phyloP scores from a whole-genome alignment of 2,329 filamentous ascomycete species.

The Penicillium fuscoglaucum region DNA sequence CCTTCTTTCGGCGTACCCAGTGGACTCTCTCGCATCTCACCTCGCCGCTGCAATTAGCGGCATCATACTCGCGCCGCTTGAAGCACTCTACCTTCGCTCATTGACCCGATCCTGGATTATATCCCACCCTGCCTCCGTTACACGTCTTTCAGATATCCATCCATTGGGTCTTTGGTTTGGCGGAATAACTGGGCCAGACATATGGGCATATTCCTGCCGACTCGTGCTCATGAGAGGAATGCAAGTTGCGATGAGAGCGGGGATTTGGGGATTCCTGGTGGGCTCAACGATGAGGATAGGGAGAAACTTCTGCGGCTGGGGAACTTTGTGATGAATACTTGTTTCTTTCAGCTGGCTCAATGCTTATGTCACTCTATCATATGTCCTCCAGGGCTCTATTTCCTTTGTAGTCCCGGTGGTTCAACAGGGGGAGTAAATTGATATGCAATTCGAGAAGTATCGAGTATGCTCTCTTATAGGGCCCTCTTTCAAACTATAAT shows the following conservation, averaged over 20 bases:
- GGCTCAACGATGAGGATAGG: conserved; percentile 42
- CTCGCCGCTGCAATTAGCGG: conserved; percentile 40
- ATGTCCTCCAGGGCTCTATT: not conserved
- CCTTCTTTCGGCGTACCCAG: conserved; percentile 44
- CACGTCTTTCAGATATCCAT: conserved; percentile 33
- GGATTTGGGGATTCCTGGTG: conserved; percentile 41
- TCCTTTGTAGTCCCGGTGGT: not conserved
- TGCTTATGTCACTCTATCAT: not conserved
- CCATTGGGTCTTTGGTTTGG: conserved; percentile 37
- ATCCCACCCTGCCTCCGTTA: conserved; percentile 25
- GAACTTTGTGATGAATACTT: conserved; percentile 25
- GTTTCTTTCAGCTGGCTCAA: not conserved
- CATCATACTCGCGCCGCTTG: conserved; percentile 43
- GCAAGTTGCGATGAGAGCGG: conserved; percentile 39
- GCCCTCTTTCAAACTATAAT: not conserved
- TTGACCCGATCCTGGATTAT: conserved; percentile 41
- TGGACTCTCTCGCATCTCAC: conserved; percentile 45
- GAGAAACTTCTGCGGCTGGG: conserved; percentile 44
- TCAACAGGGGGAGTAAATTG: not conserved
- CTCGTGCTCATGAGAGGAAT: conserved; percentile 40
- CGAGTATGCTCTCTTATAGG: not conserved
- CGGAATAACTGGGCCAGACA: conserved; percentile 33
- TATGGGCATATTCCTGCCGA: conserved; percentile 39
- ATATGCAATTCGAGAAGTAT: not conserved
- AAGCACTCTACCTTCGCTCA: conserved; percentile 43